Evolutionary conservation across 2,329 filamentous ascomycete species (phyloP).

Genomic region (Fusarium coffeatum): DNA sequence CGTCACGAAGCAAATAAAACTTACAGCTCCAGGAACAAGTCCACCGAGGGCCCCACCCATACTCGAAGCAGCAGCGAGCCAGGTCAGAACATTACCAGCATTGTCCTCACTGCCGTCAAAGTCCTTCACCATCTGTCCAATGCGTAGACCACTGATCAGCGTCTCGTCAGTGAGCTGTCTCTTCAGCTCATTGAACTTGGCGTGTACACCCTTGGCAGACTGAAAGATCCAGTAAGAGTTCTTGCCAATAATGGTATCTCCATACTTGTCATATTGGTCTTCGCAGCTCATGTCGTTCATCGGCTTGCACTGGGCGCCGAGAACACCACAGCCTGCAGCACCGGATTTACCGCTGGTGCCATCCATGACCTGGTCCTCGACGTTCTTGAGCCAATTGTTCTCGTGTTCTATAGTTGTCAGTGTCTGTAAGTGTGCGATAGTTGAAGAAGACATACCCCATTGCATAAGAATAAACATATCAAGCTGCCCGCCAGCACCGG

Average conservation of each 20-base stretch:
- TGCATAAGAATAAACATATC: slow-evolving; percentile 10
- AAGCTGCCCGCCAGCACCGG: slow-evolving; percentile 1
- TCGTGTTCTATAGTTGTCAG: slow-evolving; percentile 18
- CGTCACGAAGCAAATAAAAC: neutral
- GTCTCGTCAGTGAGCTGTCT: slow-evolving; percentile 19
- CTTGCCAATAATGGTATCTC: slow-evolving; percentile 1
- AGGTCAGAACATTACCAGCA: neutral
- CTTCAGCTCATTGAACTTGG: slow-evolving; percentile 10
- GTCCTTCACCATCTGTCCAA: slow-evolving; percentile 12
- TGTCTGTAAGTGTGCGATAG: neutral
- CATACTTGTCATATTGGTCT: slow-evolving; percentile 12
- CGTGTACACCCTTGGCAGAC: slow-evolving; percentile 12
- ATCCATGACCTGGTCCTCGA: slow-evolving; percentile 4
- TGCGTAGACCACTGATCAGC: neutral
- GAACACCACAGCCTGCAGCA: neutral
- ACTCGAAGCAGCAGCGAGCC: neutral
- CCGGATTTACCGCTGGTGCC: slow-evolving; percentile 18
- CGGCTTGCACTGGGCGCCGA: slow-evolving; percentile 2
- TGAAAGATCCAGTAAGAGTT: slow-evolving; percentile 29
- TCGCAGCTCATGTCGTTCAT: slow-evolving; percentile 12
- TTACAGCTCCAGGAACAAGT: slow-evolving; percentile 13
- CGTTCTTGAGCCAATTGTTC: slow-evolving; percentile 24
- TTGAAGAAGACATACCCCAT: neutral
- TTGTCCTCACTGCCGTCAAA: neutral
- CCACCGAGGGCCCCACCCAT: slow-evolving; percentile 12